Evolutionary conservation across 2,329 filamentous ascomycete species (phyloP).

Genomic region (Verticillium isaacii): DNA sequence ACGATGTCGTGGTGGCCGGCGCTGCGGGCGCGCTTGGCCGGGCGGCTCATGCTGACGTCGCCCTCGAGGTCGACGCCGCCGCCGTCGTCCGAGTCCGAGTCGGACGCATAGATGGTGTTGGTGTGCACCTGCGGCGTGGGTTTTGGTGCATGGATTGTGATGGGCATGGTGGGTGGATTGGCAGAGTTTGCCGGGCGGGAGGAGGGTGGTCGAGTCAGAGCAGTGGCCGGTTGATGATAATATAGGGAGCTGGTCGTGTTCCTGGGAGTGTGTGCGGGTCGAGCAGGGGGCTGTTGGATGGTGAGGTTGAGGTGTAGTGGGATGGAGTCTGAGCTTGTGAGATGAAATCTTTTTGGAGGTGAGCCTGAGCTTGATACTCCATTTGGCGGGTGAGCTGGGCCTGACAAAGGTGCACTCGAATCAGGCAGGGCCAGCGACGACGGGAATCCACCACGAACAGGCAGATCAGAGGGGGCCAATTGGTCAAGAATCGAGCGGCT

Average conservation of each 20-base stretch:
- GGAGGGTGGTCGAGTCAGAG: background rate
- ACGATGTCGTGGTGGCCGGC: constrained; percentile 54
- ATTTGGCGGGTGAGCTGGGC: background rate
- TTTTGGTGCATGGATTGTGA: constrained; percentile 41
- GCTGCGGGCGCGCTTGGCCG: constrained; percentile 31
- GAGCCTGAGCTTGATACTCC: background rate
- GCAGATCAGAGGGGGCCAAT: background rate
- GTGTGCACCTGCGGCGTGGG: constrained; percentile 19
- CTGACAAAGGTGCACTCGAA: background rate
- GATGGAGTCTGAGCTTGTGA: background rate
- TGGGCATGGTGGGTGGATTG: constrained; percentile 32
- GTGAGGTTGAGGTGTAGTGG: background rate
- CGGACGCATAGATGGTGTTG: constrained; percentile 20
- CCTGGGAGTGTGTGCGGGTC: background rate
- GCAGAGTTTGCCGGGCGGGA: background rate
- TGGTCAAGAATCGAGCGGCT: background rate
- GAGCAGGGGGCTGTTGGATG: background rate
- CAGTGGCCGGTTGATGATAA: background rate
- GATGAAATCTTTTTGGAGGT: background rate
- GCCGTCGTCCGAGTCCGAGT: constrained; percentile 39
- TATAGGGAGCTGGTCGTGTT: background rate
- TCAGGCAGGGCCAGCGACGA: background rate
- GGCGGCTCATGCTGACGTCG: constrained; percentile 38
- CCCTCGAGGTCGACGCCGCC: constrained; percentile 37
- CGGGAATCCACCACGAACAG: background rate